A percentile compares a stretch with the other conserved stretches of the same genome.
phyloP scores from a whole-genome alignment of 495 filamentous ascomycete species.

The Neurospora intermedia region DNA sequence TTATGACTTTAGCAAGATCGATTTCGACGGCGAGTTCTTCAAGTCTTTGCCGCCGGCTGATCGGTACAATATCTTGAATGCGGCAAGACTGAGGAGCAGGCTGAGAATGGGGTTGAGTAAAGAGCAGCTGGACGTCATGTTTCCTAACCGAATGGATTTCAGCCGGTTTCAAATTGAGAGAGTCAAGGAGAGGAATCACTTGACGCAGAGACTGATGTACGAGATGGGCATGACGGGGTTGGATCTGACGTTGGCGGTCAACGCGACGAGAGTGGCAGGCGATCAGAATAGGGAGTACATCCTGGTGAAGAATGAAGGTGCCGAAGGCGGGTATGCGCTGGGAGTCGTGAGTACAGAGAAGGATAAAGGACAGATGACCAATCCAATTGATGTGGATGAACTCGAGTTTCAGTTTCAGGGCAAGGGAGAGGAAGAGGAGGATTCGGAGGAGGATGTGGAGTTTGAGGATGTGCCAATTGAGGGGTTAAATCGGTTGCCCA shows the following conservation, averaged over 20 bases:
- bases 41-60: constrained; percentile 78
- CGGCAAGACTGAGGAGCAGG: constrained; percentile 73
- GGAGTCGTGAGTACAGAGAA: constrained; percentile 82
- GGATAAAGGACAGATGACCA: constrained; percentile 58
- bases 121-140: constrained; percentile 91
- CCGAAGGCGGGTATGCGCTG: constrained; percentile 94
- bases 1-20: constrained; percentile 98
- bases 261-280: constrained; percentile 62
- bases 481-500: constrained; percentile 82
- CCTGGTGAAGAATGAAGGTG: constrained; percentile 85
- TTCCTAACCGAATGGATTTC: constrained; percentile 96
- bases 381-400: constrained; percentile 83
- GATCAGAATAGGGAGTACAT: constrained; percentile 91
- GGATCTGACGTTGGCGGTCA: constrained; percentile 51
- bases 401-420: constrained; percentile 49
- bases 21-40: constrained; percentile 92
- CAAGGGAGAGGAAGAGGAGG: constrained; percentile 44
- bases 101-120: constrained; percentile 93
- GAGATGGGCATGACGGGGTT: constrained; percentile 78
- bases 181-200: constrained; percentile 79
- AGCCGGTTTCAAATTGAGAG: constrained; percentile 92
- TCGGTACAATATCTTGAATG: constrained; percentile 94
- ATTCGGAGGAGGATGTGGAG: constrained; percentile 50
- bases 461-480: constrained; percentile 97
- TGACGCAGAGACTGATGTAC: constrained; percentile 95